A percentile compares a stretch with the other conserved stretches of the same genome.
These are phyloP conservation scores for Phyllosticta citribraziliensis DNA, from an alignment of 2,329 filamentous ascomycete species.

Conservation along the genomic window DNA sequence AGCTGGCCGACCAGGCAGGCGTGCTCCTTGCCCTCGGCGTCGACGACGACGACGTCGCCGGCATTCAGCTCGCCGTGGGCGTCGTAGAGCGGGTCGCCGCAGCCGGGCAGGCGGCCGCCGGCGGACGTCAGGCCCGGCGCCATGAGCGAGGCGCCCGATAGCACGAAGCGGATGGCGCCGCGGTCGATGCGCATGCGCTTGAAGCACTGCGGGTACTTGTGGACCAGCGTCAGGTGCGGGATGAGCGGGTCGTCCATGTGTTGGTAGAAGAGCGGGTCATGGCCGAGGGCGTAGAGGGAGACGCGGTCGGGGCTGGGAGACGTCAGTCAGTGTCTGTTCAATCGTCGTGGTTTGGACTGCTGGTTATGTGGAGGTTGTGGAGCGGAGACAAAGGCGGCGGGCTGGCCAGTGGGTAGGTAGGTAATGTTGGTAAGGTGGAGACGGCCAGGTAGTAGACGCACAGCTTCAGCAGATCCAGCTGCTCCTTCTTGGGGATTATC, in stretches of 20 bases:
- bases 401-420: no score
- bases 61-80: slow-evolving; percentile 60
- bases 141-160: slow-evolving; percentile 91
- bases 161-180: slow-evolving; percentile 91
- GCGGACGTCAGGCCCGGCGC: slow-evolving; percentile 80
- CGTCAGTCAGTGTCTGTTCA: not conserved
- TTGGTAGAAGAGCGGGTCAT: slow-evolving; percentile 82
- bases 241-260: slow-evolving; percentile 66
- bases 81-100: slow-evolving; percentile 31
- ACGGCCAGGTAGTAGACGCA: slow-evolving; percentile 23
- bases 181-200: slow-evolving; percentile 82
- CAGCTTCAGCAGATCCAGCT: slow-evolving; percentile 84
- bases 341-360: not conserved
- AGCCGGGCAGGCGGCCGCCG: slow-evolving; percentile 67
- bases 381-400: not conserved
- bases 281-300: slow-evolving; percentile 75
- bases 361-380: not conserved
- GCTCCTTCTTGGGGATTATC: slow-evolving; percentile 88
- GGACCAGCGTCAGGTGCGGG: slow-evolving; percentile 80
- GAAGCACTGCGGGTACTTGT: slow-evolving; percentile 79
- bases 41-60: slow-evolving; percentile 78
- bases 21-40: slow-evolving; percentile 87
- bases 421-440: not conserved
- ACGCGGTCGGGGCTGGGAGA: slow-evolving; percentile 63
- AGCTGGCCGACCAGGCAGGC: slow-evolving; percentile 80